These are phyloP conservation scores for Anthracocystis walkeri DNA, from an alignment of 1,284 basidiomycete species.

Conservation along the genomic window DNA sequence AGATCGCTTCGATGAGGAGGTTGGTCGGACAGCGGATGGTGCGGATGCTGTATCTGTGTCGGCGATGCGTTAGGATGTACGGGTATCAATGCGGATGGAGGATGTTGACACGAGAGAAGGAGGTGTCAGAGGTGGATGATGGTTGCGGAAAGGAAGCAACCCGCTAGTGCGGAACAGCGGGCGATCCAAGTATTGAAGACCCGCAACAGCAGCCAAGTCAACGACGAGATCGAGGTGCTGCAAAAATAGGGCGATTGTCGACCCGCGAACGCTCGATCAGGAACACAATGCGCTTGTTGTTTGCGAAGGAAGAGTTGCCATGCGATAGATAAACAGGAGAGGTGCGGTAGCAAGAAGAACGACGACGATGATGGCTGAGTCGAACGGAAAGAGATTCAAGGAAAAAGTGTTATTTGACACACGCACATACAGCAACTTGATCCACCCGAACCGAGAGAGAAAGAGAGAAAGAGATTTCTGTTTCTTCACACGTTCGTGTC, in stretches of 20 bases:
- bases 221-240: background rate
- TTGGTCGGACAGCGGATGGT: background rate
- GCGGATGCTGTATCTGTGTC: background rate
- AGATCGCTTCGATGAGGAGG: background rate
- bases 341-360: no score
- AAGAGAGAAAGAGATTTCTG: background rate
- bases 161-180: background rate
- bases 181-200: background rate
- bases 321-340: no score
- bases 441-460: background rate
- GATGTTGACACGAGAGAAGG: no score
- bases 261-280: background rate
- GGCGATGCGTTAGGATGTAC: background rate
- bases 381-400: background rate
- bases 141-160: slow-evolving; percentile 4
- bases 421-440: background rate
- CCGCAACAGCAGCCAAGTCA: background rate
- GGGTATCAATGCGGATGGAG: background rate
- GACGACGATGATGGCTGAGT: slow-evolving; percentile 5
- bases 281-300: background rate
- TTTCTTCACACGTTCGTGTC: background rate
- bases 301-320: no score
- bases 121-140: background rate
- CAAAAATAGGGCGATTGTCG: no score
- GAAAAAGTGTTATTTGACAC: background rate